These are phyloP conservation scores for Xanthoconium purpureum DNA, from an alignment of 768 basidiomycete genomes.

Conservation along the genomic window DNA sequence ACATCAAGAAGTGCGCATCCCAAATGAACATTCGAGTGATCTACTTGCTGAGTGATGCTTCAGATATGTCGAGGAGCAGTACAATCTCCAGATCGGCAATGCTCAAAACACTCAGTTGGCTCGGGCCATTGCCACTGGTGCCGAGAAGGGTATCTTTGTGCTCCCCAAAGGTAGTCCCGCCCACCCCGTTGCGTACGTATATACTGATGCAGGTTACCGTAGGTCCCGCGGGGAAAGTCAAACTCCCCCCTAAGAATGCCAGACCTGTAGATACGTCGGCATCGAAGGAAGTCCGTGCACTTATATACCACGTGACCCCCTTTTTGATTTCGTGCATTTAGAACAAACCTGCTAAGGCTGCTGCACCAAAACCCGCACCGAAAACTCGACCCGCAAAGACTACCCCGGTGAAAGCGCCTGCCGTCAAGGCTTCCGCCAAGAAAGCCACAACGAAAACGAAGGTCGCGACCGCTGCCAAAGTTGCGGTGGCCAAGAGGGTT, in stretches of 20 bases:
- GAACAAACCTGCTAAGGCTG: constrained; percentile 34
- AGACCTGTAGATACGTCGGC: constrained; percentile 48
- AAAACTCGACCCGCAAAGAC: constrained; percentile 30
- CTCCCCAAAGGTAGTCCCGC: constrained; percentile 75
- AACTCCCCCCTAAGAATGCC: constrained; percentile 61
- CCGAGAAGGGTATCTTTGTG: constrained; percentile 77
- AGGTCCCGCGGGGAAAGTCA: constrained; percentile 55
- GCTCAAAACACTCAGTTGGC: constrained; percentile 78
- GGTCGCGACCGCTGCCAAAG: constrained; percentile 28
- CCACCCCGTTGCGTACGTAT: not conserved
- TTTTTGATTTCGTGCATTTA: constrained; percentile 11
- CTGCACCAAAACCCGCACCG: constrained; percentile 22
- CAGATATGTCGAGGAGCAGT: constrained; percentile 82
- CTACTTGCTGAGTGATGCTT: constrained; percentile 15
- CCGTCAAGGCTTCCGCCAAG: constrained; percentile 24
- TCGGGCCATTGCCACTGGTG: constrained; percentile 76
- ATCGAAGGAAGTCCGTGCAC: constrained; percentile 54
- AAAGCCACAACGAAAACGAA: constrained; percentile 37
- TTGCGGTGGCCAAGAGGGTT: constrained; percentile 42
- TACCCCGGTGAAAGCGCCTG: constrained; percentile 23
- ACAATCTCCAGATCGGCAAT: constrained; percentile 76
- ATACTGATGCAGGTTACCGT: constrained; percentile 4
- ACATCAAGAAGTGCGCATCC: constrained; percentile 83
- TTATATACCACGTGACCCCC: constrained; percentile 20
- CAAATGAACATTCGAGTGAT: constrained; percentile 6